Evolutionary conservation across 495 filamentous ascomycete genomes (phyloP).

Genomic region (Glarea lozoyensis): DNA sequence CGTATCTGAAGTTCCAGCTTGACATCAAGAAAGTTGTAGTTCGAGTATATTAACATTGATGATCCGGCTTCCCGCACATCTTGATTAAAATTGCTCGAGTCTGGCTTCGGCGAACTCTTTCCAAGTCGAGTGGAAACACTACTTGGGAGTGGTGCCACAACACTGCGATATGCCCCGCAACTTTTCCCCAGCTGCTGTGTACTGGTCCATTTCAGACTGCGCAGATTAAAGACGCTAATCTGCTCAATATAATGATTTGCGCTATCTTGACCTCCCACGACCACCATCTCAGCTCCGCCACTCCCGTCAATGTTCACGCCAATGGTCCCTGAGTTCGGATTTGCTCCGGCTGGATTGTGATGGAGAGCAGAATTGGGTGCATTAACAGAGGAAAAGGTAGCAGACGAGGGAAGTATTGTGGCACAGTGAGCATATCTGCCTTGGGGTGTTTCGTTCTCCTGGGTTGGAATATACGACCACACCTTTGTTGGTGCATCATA

Average conservation of each 20-base stretch:
- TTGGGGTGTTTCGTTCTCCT: constrained; percentile 62
- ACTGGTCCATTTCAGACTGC: constrained; percentile 92
- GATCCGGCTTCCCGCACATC: constrained; percentile 54
- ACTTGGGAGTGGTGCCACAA: constrained; percentile 73
- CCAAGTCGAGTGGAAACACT: constrained; percentile 64
- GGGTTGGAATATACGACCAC: constrained; percentile 76
- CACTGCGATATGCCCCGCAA: constrained; percentile 92
- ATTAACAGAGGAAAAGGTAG: constrained; percentile 71
- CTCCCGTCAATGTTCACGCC: constrained; percentile 82
- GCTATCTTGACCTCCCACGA: constrained; percentile 92
- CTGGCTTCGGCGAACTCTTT: constrained; percentile 18
- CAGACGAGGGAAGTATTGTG: constrained; percentile 80
- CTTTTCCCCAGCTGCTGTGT: constrained; percentile 76
- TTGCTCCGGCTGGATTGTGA: constrained; percentile 71
- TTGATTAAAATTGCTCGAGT: constrained; percentile 28
- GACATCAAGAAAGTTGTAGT: constrained; percentile 97
- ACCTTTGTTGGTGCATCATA: constrained; percentile 78
- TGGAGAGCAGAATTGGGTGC: constrained; percentile 79
- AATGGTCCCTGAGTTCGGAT: constrained; percentile 75
- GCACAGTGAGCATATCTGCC: constrained; percentile 97
- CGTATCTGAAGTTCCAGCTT: constrained; percentile 91
- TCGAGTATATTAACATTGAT: constrained; percentile 96
- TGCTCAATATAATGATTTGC: constrained; percentile 99
- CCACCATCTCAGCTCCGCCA: constrained; percentile 93
- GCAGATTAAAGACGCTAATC: constrained; percentile 93